Base-by-base conservation (phyloP, 139 green algal genomes). In the Chlorella sp. region DNA sequence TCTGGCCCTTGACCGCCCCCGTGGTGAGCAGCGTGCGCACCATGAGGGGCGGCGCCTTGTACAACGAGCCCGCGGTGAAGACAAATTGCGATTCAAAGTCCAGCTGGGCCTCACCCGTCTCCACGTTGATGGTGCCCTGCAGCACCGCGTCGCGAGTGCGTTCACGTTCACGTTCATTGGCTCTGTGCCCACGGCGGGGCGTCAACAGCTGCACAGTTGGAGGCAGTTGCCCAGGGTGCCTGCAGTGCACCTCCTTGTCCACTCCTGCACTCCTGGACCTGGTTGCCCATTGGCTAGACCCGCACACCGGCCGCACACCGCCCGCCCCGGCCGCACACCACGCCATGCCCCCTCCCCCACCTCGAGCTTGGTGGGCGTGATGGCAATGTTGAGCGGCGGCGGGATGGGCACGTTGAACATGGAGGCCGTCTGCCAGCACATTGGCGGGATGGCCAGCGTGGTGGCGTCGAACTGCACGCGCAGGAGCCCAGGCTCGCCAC, bases 331-430 rank as follows among this genome's bases (percentile, higher is more conserved):
- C 14, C 49, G 49, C 49, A 26, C 49, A 59, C 20, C 49, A 26
- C 49, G 20, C 14, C 14, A 59, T 26, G 14, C 14, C n/a, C 26
- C 59, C 26, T 31, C 36, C 1, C 77, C 0, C 31, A 87, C 79
- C 80, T 88, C 77, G 20, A 89, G 77, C 33, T 71, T 75, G 3
- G 69, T 49, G 1, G 88, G 85, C 34, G 80, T 34, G 62, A 96
- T 92, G 22, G 67, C 80, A 29, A 96, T 96, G 63, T 83, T 84
- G 17, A 96, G 82, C 2, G 86, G 88, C 3, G 91, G 91, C 27
- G 85, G 87, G 71, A 96, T 84, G 17, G 91, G 91, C 24, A 95
- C 32, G 0, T 89, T 89, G 59, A 93, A 64, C 3, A 96, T 77
- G 10, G 49, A 82, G 1, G 89, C 79, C 3, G 87, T 92, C 31